phyloP scores from a whole-genome alignment of 306 rosid species.

The Prunus armeniaca region DNA sequence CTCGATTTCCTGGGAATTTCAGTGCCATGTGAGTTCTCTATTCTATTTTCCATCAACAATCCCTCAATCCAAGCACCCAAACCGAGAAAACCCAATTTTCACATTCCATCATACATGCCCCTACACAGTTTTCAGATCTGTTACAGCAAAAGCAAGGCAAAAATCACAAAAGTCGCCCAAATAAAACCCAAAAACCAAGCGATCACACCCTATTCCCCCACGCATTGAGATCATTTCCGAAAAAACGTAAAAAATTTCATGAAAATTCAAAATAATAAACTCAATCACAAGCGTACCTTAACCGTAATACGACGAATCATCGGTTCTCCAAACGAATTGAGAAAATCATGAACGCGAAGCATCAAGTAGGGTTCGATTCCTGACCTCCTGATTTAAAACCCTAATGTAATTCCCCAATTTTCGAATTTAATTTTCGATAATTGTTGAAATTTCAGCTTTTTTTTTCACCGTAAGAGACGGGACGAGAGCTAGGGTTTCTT shows the following conservation, averaged over 20 bases:
- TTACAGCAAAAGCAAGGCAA: conserved; percentile 34
- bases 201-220: conserved; percentile 31
- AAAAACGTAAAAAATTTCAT: conserved; percentile 8
- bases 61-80: conserved; percentile 45
- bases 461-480: conserved; percentile 55
- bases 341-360: conserved; percentile 43
- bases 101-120: conserved; percentile 65
- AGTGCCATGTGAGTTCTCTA: conserved; percentile 60
- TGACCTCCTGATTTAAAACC: conserved; percentile 47
- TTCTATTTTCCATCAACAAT: conserved; percentile 74
- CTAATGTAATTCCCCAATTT: conserved; percentile 45
- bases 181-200: conserved; percentile 13
- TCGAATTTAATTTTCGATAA: conserved; percentile 31
- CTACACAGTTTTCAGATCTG: conserved; percentile 68
- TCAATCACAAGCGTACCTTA: conserved; percentile 48
- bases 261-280: background rate
- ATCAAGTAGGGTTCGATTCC: conserved; percentile 49
- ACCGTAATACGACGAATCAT: conserved; percentile 23
- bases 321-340: conserved; percentile 30
- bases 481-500: conserved; percentile 72
- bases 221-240: conserved; percentile 16
- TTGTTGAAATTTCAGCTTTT: conserved; percentile 28
- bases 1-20: conserved; percentile 63
- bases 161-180: conserved; percentile 30
- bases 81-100: conserved; percentile 48